A percentile compares a stretch with the other conserved stretches of the same genome.
Conservation (phyloP, 148 eudicot genomes). For the Heliosperma pusillum region DNA sequence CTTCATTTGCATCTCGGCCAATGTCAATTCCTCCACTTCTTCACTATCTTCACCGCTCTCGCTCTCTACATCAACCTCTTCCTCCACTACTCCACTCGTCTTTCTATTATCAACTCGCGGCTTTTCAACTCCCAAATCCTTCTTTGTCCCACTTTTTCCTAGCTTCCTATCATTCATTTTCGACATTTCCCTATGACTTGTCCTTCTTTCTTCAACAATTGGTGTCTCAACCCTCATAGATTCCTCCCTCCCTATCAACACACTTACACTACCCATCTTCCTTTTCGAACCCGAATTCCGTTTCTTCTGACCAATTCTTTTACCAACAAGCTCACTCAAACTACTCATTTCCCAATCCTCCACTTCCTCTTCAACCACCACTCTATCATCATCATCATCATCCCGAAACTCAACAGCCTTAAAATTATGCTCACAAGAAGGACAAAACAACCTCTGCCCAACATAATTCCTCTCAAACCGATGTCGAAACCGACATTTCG, state of each 20-base stretch:
- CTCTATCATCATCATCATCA: slow-evolving; percentile 8
- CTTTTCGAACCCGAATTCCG: slow-evolving; percentile 24
- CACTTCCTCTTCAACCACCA: slow-evolving; percentile 8
- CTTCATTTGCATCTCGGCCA: slow-evolving; percentile 56
- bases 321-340: slow-evolving; percentile 17
- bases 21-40: slow-evolving; percentile 30
- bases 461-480: slow-evolving; percentile 68
- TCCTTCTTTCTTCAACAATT: slow-evolving; percentile 15
- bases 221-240: slow-evolving; percentile 18
- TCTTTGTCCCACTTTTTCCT: neutral
- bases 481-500: slow-evolving; percentile 44
- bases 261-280: slow-evolving; percentile 39
- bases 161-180: slow-evolving; percentile 7
- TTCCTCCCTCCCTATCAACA: slow-evolving; percentile 33
- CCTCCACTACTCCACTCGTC: slow-evolving; percentile 7
- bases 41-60: slow-evolving; percentile 15
- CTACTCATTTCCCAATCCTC: slow-evolving; percentile 17
- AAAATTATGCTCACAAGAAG: slow-evolving; percentile 55
- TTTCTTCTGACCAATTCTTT: slow-evolving; percentile 20
- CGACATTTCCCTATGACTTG: neutral
- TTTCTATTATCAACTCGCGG: neutral
- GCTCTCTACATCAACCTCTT: slow-evolving; percentile 6
- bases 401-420: slow-evolving; percentile 46
- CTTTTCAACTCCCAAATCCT: slow-evolving; percentile 8
- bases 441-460: slow-evolving; percentile 61